Percentiles rank a stretch among this genome's conserved stretches.
Evolutionary conservation across 73 alveolate species (phyloP).

Genomic region (Paramecium bursaria): DNA sequence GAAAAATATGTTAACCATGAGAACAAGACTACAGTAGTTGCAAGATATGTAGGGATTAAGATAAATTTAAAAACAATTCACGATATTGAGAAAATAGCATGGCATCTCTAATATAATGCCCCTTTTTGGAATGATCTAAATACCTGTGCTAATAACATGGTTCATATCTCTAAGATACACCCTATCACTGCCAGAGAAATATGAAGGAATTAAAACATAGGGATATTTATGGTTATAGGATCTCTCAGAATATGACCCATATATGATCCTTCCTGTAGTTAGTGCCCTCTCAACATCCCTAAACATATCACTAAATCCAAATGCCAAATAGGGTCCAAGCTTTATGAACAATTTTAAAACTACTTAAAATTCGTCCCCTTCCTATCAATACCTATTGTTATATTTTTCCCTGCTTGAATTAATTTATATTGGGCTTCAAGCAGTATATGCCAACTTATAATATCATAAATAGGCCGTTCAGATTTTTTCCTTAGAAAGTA

Average conservation of each 20-base stretch:
- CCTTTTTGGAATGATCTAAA: constrained; percentile 74
- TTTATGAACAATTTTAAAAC: constrained; percentile 66
- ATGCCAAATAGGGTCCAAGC: constrained; percentile 74
- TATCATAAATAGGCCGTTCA: constrained; percentile 71
- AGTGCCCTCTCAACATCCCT: constrained; percentile 75
- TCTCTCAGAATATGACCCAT: constrained; percentile 90
- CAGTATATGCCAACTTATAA: constrained; percentile 72
- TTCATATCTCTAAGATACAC: constrained; percentile 82
- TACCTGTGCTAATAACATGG: constrained; percentile 85
- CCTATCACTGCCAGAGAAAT: constrained; percentile 74
- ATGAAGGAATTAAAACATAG: constrained; percentile 79
- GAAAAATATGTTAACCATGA: constrained; percentile 70
- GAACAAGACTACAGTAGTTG: constrained; percentile 72
- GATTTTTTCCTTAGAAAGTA: constrained; percentile 71
- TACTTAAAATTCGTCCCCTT: constrained; percentile 79
- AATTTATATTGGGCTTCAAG: constrained; percentile 85
- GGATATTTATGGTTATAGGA: constrained; percentile 93
- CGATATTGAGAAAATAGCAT: constrained; percentile 70
- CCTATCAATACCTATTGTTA: constrained; percentile 83
- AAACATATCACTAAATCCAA: constrained; percentile 83
- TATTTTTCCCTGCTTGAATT: constrained; percentile 90
- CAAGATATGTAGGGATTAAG: constrained; percentile 80
- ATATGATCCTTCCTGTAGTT: constrained; percentile 80
- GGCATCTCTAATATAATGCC: constrained; percentile 81
- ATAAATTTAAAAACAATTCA: constrained; percentile 73